These are phyloP conservation scores for Cenchrus americanus DNA, from an alignment of 176 grass and related monocot genomes.

Conservation along the genomic window DNA sequence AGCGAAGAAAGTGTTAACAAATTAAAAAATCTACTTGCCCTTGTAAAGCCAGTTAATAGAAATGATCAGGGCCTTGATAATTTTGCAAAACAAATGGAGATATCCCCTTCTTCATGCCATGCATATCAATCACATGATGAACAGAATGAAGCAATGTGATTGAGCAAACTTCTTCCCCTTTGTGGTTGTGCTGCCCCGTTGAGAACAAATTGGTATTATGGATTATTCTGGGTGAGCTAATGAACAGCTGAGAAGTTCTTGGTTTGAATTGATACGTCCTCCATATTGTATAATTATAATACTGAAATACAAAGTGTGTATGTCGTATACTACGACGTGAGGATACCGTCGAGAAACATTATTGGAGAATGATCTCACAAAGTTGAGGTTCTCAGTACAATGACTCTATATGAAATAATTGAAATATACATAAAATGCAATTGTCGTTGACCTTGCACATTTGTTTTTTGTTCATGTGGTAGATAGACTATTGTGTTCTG, in stretches of 20 bases:
- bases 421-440: conserved; percentile 16
- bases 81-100: not conserved
- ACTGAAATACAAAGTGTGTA: conserved; percentile 4
- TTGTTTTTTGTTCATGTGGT: conserved; percentile 40
- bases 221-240: not conserved
- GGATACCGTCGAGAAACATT: conserved; percentile 5
- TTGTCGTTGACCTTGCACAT: conserved; percentile 2
- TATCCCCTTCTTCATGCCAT: not conserved
- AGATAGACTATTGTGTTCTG: conserved; percentile 31
- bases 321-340: conserved; percentile 29
- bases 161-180: conserved; percentile 7
- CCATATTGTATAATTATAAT: conserved; percentile 23
- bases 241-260: conserved; percentile 9
- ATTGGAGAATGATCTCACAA: conserved; percentile 46
- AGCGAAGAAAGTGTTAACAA: not conserved
- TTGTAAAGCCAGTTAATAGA: not conserved
- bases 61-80: not conserved
- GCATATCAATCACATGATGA: not conserved
- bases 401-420: conserved; percentile 13
- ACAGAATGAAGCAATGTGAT: conserved; percentile 3
- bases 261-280: conserved; percentile 21
- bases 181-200: not conserved
- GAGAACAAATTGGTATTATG: not conserved
- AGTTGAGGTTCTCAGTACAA: not conserved
- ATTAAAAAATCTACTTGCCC: not conserved